Evolutionary conservation across 2,329 filamentous ascomycete genomes (phyloP), one percentile per base, ranked within the genome.

Genomic region (Calonectria montana): DNA sequence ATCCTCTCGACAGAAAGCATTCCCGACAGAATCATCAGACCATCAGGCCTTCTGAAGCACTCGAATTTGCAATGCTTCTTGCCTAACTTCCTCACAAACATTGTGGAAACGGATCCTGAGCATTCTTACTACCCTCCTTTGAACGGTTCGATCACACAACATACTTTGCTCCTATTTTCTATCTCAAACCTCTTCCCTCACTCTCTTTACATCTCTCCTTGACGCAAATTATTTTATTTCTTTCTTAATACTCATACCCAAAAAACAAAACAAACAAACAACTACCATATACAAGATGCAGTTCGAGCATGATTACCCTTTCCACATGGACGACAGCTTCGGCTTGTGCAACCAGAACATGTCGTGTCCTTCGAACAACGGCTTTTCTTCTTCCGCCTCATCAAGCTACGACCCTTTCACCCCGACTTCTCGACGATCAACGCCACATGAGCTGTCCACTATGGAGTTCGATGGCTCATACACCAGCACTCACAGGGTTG

Each of bases 341-440:
- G 82, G 77, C 76, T 75, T 83, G 72, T 82, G 81, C 77, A 82
- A 77, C 64, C 82, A 83, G 74, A 65, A 81, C 73, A 79, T 85
- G 76, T 78, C 82, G 43, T 83, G 81, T 69, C 80, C 83, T 18
- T 82, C 82, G 25, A 77, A 79, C 39, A 80, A 77, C 43, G 86
- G 83, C 79, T 86, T 84, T 74, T 85, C 84, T 74, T 85, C 84
- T 8, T 84, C 84, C 10, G 80, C 82, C 35, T 84, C 83, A 31
- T 84, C 83, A 37, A 75, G 79, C 64, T 86, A 85, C 81, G 85
- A 85, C 47, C 82, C 85, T 29, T 87, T 83, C 71, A 87, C 86
- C 47, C 86, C 86, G 53, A 83, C 81, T 35, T 87, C 86, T 68
- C 81, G 84, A 78, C 83, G 85, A 67, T 86, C 86, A 53, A 84